Percentiles rank a stretch among this genome's conserved stretches.
Conservation (phyloP, 306 rosid species). For the Heteromeles arbutifolia region DNA sequence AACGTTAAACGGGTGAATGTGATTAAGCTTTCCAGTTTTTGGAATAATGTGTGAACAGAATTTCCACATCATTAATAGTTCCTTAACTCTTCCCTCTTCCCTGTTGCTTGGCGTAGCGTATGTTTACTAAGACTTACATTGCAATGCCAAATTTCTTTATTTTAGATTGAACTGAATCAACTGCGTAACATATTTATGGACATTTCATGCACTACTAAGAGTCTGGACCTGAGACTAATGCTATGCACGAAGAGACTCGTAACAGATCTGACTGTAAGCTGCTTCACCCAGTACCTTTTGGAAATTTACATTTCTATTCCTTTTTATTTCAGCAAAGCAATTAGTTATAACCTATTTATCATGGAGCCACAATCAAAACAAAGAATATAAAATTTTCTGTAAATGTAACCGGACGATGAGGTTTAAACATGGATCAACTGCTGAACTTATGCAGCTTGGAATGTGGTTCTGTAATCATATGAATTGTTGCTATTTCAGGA, state of each 20-base stretch:
- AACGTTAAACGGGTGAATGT: background rate
- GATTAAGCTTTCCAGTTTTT: background rate
- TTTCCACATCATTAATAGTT: background rate
- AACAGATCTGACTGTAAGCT: slow-evolving; percentile 29
- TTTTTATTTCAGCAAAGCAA: background rate
- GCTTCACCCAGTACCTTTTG: background rate
- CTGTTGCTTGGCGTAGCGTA: background rate
- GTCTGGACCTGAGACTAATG: slow-evolving; percentile 47
- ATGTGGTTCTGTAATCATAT: background rate
- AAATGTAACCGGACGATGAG: background rate
- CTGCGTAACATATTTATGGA: slow-evolving; percentile 38
- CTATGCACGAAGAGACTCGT: slow-evolving; percentile 24
- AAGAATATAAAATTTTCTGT: background rate
- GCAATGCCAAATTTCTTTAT: background rate
- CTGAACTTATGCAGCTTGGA: background rate
- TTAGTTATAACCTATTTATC: background rate
- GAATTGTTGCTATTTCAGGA: slow-evolving; percentile 28
- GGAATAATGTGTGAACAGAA: background rate
- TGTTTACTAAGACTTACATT: background rate
- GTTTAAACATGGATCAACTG: background rate
- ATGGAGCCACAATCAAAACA: background rate
- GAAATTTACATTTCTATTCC: background rate
- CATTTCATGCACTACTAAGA: slow-evolving; percentile 37
- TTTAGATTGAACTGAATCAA: slow-evolving; percentile 32
- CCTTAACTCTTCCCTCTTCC: background rate